Base-by-base conservation (phyloP, 306 rosid species). In the Prunus mira region DNA sequence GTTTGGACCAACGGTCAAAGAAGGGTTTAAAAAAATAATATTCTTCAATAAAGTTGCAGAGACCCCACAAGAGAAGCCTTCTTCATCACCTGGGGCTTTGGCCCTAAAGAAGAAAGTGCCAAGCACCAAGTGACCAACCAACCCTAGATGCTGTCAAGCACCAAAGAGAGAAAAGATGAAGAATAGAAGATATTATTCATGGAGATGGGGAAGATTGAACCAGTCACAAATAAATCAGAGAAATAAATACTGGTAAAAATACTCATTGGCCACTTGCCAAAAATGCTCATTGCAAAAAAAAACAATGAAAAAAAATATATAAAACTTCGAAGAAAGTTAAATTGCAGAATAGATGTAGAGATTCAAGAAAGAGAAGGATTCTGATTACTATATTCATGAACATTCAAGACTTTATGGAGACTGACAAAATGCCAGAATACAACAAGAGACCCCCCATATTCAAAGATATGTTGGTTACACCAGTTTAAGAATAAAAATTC, bases 361-460 rank as follows among this genome's bases (percentile, higher is more conserved):
- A 58, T 9, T 46, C 3, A 22, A 69, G 73, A 56, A 67, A 47
- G 4, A 30, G 9, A 72, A 51, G 60, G 65, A 56, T 57, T 15
- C 62, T 67, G 61, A 24, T 51, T 47, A n/a, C 38, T 45, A 72
- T 50, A 80, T 81, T 86, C 65, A 78, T 55, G 77, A 85, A 74
- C 86, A 84, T 88, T 84, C 78, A 84, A 82, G 73, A 71, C 67
- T 67, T 64, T 79, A 73, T 54, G 63, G 80, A 20, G 55, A 81
- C 79, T 49, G 84, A 81, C 81, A 67, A 67, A 73, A 71, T 32
- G 56, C 65, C 75, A 81, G 69, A 17, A 79, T 78, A 87, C 83
- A 86, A 83, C 22, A n/a, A 28, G 61, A 78, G 70, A 85, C 75
- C 80, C 80, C 43, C 9, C 43, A 38, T 1, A 38, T 38, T 38